Evolutionary conservation across 2,329 filamentous ascomycete genomes (phyloP).

Genomic region (Penicillium thymicola): DNA sequence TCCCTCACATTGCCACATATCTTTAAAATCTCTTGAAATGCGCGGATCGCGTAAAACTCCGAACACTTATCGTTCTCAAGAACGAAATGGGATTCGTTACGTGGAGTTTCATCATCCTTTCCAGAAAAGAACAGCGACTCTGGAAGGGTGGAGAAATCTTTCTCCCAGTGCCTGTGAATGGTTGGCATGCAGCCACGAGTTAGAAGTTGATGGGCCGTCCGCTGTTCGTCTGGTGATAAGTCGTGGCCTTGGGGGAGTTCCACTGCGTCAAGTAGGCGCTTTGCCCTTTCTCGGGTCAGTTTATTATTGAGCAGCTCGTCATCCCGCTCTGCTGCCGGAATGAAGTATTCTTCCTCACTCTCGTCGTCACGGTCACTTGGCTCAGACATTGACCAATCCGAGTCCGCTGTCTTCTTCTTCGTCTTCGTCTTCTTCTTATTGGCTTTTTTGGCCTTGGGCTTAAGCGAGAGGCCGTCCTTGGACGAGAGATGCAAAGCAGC

Average conservation of each 20-base stretch:
- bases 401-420: background rate
- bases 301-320: slow-evolving; percentile 26
- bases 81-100: slow-evolving; percentile 41
- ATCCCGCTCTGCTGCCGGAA: slow-evolving; percentile 23
- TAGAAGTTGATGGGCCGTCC: slow-evolving; percentile 52
- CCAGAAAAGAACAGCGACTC: slow-evolving; percentile 48
- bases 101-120: slow-evolving; percentile 9
- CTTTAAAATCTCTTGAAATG: slow-evolving; percentile 49
- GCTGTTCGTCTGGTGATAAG: slow-evolving; percentile 52
- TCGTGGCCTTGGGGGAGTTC: slow-evolving; percentile 39
- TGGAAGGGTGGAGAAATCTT: slow-evolving; percentile 55
- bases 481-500: background rate
- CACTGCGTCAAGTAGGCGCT: slow-evolving; percentile 35
- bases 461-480: background rate
- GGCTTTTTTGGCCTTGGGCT: background rate
- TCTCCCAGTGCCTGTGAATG: slow-evolving; percentile 50
- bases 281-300: slow-evolving; percentile 31
- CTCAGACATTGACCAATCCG: background rate
- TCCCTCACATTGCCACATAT: slow-evolving; percentile 54
- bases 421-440: background rate
- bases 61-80: slow-evolving; percentile 43
- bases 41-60: slow-evolving; percentile 52
- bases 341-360: slow-evolving; percentile 10
- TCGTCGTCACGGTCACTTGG: slow-evolving; percentile 4
- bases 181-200: slow-evolving; percentile 57